Evolutionary conservation across 108 stramenopile genomes (phyloP).

Genomic region (Skeletonema menzelii): DNA sequence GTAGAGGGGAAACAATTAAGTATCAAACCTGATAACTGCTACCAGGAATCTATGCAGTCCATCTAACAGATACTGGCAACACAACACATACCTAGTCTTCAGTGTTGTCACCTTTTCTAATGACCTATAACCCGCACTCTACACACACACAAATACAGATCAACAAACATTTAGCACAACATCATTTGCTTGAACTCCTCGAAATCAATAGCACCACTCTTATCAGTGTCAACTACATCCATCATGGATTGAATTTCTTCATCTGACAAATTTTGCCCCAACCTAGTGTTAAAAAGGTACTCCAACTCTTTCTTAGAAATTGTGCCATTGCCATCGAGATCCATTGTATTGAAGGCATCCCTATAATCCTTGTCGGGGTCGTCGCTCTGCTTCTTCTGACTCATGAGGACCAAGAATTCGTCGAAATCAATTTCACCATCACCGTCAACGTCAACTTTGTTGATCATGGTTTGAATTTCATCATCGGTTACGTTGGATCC

Average conservation of each 20-base stretch:
- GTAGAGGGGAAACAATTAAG: neutral
- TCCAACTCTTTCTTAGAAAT: conserved; percentile 72
- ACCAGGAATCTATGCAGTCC: neutral
- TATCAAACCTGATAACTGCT: neutral
- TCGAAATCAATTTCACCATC: conserved; percentile 88
- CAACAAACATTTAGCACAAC: conserved; percentile 1
- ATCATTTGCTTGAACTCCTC: conserved; percentile 79
- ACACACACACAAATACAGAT: neutral
- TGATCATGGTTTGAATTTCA: conserved; percentile 82
- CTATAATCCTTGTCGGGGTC: conserved; percentile 84
- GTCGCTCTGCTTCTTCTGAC: conserved; percentile 21
- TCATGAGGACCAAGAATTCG: conserved; percentile 68
- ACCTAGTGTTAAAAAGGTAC: conserved; percentile 76
- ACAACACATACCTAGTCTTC: neutral
- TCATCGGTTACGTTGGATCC: conserved; percentile 75
- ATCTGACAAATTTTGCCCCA: conserved; percentile 88
- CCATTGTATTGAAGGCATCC: conserved; percentile 91
- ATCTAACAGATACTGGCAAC: neutral
- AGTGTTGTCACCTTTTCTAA: neutral
- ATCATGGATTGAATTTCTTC: conserved; percentile 92
- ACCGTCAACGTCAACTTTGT: conserved; percentile 84
- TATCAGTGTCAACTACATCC: conserved; percentile 91
- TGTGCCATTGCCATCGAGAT: conserved; percentile 91
- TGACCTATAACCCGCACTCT: neutral
- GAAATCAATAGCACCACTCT: conserved; percentile 92